These are phyloP conservation scores for Botryotinia globosa DNA, from an alignment of 2,329 filamentous ascomycete species.

Conservation along the genomic window DNA sequence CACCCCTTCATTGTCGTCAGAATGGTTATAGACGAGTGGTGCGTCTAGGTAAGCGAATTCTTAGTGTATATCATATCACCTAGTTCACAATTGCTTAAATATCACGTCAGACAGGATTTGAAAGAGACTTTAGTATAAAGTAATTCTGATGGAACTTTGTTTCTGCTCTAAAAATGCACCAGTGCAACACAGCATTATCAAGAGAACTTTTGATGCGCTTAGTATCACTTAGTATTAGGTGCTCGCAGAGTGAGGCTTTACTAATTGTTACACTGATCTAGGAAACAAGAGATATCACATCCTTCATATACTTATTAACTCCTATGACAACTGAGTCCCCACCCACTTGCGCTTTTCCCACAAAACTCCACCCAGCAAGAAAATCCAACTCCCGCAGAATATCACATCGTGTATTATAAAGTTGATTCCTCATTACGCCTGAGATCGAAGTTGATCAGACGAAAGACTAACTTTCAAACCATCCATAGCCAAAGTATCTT, in stretches of 20 bases:
- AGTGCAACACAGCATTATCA: neutral
- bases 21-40: neutral
- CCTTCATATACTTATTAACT: neutral
- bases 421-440: neutral
- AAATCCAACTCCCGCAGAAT: neutral
- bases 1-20: neutral
- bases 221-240: neutral
- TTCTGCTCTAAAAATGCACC: neutral
- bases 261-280: neutral
- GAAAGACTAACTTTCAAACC: neutral
- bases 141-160: neutral
- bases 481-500: neutral
- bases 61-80: neutral
- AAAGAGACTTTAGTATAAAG: neutral
- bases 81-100: neutral
- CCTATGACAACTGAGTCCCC: neutral
- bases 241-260: neutral
- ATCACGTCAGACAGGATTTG: neutral
- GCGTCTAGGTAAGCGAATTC: neutral
- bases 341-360: neutral
- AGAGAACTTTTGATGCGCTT: neutral
- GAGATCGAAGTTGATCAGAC: neutral
- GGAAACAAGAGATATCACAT: neutral
- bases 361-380: neutral
- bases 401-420: neutral